phyloP scores from a whole-genome alignment of 768 basidiomycete species.

The Flagelloscypha sp. region DNA sequence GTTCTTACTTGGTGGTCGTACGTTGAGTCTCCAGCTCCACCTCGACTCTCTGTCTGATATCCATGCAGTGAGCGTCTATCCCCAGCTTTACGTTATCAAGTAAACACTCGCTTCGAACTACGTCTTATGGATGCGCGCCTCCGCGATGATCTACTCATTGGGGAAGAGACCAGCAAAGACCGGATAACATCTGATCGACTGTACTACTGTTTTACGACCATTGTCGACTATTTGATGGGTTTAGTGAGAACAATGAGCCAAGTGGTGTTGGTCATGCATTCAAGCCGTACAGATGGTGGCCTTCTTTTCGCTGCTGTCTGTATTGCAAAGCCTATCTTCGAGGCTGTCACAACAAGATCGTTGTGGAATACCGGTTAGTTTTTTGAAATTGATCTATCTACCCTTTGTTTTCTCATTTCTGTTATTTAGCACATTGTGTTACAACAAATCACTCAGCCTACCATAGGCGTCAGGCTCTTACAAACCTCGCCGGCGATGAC shows the following conservation, averaged over 20 bases:
- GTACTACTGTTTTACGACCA: conserved; percentile 17
- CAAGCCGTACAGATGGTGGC: conserved; percentile 23
- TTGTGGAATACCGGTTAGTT: conserved; percentile 23
- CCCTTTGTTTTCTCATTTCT: neutral
- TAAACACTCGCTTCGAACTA: no score
- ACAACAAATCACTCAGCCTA: conserved; percentile 22
- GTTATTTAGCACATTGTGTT: conserved; percentile 18
- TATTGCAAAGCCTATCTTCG: conserved; percentile 22
- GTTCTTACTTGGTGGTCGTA: no score
- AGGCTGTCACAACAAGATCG: conserved; percentile 9
- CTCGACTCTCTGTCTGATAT: no score
- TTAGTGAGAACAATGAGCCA: conserved; percentile 19
- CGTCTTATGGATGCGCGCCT: no score
- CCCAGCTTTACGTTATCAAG: no score
- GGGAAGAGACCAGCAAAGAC: no score
- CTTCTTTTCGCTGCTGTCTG: conserved; percentile 27
- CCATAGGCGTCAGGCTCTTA: conserved; percentile 23
- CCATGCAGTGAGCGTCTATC: no score
- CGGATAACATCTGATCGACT: no score
- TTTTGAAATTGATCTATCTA: neutral
- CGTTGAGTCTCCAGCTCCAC: no score
- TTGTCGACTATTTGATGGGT: conserved; percentile 16
- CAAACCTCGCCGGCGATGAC: conserved; percentile 15
- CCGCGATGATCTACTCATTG: no score
- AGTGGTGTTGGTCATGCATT: conserved; percentile 21